Evolutionary conservation across 305 asterid genomes (phyloP).

Genomic region (Euphrasia arctica): DNA sequence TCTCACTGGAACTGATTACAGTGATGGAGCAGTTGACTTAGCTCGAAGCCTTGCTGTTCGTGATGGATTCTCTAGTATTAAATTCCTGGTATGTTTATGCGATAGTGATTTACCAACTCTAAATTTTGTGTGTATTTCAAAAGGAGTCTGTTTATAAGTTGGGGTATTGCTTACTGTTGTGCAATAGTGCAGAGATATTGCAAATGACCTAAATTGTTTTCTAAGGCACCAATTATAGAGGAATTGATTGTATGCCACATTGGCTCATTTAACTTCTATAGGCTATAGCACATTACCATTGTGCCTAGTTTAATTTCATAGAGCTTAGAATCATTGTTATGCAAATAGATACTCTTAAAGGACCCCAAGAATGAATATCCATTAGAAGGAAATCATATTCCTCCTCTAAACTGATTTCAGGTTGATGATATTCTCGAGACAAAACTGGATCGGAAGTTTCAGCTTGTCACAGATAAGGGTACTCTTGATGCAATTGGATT

Average conservation of each 20-base stretch:
- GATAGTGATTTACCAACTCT: background rate
- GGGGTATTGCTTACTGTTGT: conserved; percentile 4
- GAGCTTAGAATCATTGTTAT: background rate
- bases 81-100: conserved; percentile 57
- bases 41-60: conserved; percentile 85
- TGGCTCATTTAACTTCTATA: conserved; percentile 7
- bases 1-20: conserved; percentile 96
- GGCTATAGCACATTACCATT: background rate
- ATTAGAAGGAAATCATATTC: background rate
- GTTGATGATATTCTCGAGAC: conserved; percentile 94
- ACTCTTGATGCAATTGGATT: conserved; percentile 95
- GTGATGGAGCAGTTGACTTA: conserved; percentile 90
- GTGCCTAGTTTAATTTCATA: background rate
- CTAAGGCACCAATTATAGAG: conserved; percentile 4
- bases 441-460: conserved; percentile 73
- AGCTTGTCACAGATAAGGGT: conserved; percentile 91
- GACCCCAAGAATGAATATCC: conserved; percentile 7
- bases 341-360: background rate
- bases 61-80: conserved; percentile 76
- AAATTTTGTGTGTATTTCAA: conserved; percentile 1
- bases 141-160: background rate
- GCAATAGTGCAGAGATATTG: conserved; percentile 2
- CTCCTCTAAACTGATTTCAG: conserved; percentile 41
- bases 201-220: conserved; percentile 1
- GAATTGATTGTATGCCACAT: background rate